Conservation (phyloP, 176 grass and related monocot species). For the Lolium multiflorum region DNA sequence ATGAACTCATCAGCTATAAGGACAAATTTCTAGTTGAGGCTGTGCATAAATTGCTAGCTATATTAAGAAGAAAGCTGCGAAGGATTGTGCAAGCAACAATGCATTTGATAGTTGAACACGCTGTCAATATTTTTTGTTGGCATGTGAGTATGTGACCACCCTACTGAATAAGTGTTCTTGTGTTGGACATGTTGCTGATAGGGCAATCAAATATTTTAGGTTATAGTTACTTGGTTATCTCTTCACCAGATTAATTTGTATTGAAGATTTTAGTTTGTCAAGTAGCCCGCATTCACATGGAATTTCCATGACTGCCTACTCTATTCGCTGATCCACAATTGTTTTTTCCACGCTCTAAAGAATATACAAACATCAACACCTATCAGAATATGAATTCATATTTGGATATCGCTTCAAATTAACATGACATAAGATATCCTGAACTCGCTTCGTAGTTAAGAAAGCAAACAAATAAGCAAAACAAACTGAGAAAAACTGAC, state of each 20-base stretch:
- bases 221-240: neutral
- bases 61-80: neutral
- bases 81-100: neutral
- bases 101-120: neutral
- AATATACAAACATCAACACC: neutral
- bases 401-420: neutral
- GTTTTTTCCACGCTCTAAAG: neutral
- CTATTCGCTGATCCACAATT: neutral
- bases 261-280: neutral
- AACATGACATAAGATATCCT: neutral
- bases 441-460: neutral
- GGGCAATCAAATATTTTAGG: neutral
- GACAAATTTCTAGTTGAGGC: neutral
- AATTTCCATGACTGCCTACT: neutral
- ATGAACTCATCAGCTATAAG: neutral
- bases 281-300: neutral
- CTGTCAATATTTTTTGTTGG: neutral
- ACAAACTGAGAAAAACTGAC: neutral
- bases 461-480: neutral
- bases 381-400: neutral
- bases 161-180: neutral
- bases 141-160: neutral
- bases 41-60: neutral
- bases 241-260: neutral
- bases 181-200: neutral